A percentile compares a stretch with the other conserved stretches of the same genome.
Evolutionary conservation across 2,329 filamentous ascomycete species (phyloP).

Genomic region (Fusarium ambrosium): DNA sequence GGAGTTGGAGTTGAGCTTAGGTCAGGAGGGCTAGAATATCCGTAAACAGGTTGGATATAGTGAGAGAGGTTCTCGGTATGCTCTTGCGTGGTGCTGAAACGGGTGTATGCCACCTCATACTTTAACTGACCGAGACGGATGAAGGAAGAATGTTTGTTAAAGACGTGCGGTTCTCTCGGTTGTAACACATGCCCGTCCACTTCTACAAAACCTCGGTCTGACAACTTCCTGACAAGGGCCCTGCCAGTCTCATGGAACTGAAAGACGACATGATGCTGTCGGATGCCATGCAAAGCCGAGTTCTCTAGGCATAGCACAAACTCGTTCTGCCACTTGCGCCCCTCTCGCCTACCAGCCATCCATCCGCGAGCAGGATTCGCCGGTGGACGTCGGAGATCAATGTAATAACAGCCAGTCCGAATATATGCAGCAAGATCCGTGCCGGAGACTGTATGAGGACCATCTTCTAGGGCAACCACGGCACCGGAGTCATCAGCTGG

Average conservation of each 20-base stretch:
- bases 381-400: neutral
- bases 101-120: neutral
- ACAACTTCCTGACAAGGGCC: neutral
- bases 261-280: neutral
- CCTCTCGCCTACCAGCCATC: neutral
- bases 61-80: neutral
- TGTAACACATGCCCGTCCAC: neutral
- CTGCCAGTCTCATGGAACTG: neutral
- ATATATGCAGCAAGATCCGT: neutral
- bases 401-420: neutral
- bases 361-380: neutral
- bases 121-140: neutral
- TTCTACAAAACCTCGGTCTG: neutral
- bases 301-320: neutral
- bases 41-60: neutral
- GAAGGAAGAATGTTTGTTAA: neutral
- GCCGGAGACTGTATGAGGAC: neutral
- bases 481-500: neutral
- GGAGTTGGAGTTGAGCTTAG: neutral
- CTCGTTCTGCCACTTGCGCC: neutral
- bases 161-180: neutral
- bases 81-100: neutral
- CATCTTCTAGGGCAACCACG: neutral
- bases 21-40: neutral
- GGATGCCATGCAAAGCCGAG: neutral